These are phyloP conservation scores for Gastrolobium villosum DNA, from an alignment of 306 rosid genomes.

Conservation along the genomic window DNA sequence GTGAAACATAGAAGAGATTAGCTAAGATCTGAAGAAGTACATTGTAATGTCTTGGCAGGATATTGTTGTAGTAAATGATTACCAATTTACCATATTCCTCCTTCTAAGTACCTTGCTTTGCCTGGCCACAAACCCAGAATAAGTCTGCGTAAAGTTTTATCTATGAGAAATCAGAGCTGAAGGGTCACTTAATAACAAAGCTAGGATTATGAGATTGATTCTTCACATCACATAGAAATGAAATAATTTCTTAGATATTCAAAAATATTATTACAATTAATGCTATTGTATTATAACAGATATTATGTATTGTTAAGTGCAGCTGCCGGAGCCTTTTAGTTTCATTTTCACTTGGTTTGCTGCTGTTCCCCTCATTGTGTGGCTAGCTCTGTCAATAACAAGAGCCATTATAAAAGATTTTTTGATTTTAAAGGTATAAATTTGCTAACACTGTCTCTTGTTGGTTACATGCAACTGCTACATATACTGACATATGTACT, in stretches of 20 bases:
- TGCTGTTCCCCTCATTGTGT: conserved; percentile 87
- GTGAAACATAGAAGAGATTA: conserved; percentile 11
- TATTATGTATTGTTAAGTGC: conserved; percentile 54
- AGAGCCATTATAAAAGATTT: conserved; percentile 81
- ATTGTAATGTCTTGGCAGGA: not conserved
- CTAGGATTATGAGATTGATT: conserved; percentile 27
- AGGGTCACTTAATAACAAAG: conserved; percentile 12
- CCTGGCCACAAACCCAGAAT: conserved; percentile 3
- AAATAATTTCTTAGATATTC: not conserved
- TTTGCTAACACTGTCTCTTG: not conserved
- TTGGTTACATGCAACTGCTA: not conserved
- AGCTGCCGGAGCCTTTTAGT: conserved; percentile 96
- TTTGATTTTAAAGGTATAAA: conserved; percentile 83
- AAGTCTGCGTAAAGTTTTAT: conserved; percentile 4
- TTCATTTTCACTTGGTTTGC: conserved; percentile 99
- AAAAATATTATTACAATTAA: not conserved
- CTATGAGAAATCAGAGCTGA: conserved; percentile 10
- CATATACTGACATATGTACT: conserved; percentile 18
- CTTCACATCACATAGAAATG: conserved; percentile 5
- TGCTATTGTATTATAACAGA: conserved; percentile 39
- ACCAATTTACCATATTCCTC: not conserved
- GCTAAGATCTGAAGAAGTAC: not conserved
- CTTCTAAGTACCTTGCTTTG: not conserved
- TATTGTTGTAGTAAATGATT: not conserved
- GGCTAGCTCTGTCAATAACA: conserved; percentile 77